phyloP scores from a whole-genome alignment of 371 early-diverging fungal genomes.

The Coemansia sp. region DNA sequence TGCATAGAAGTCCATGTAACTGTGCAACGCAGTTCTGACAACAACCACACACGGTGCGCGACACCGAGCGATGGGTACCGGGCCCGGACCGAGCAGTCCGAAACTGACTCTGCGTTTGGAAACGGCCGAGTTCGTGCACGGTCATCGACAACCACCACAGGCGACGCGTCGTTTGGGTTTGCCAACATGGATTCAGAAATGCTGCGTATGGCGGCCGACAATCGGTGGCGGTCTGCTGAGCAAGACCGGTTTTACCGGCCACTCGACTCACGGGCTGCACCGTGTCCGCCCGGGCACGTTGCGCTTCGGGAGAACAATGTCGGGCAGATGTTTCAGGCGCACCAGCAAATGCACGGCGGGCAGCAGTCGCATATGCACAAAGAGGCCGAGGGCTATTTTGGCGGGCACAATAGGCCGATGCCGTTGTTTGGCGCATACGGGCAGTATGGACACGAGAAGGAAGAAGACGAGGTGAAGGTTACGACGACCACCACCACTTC shows the following conservation, averaged over 20 bases:
- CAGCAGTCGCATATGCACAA: conserved; percentile 32
- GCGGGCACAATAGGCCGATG: conserved; percentile 17
- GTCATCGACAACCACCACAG: conserved; percentile 37
- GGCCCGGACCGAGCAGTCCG: conserved; percentile 36
- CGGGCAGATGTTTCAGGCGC: conserved; percentile 23
- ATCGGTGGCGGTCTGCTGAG: conserved; percentile 21
- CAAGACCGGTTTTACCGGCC: conserved; percentile 35
- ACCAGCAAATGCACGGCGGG: conserved; percentile 23
- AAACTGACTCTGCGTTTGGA: conserved; percentile 32
- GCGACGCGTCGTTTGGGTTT: conserved; percentile 44
- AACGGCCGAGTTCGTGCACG: conserved; percentile 38
- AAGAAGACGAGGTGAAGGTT: conserved; percentile 30
- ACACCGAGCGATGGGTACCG: conserved; percentile 6
- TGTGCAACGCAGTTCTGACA: neutral
- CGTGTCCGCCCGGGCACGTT: conserved; percentile 27
- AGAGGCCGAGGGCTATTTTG: conserved; percentile 30
- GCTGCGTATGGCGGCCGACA: conserved; percentile 38
- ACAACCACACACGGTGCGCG: neutral
- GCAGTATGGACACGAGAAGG: conserved; percentile 11
- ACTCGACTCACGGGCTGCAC: neutral
- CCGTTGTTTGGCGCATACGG: conserved; percentile 25
- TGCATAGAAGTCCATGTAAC: conserved; percentile 16
- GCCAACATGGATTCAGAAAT: conserved; percentile 46
- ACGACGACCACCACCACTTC: conserved; percentile 44
- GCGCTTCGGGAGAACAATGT: conserved; percentile 32